Percentiles rank a stretch among this genome's conserved stretches.
These are phyloP conservation scores for Stereum hirsutum DNA, from an alignment of 1,284 basidiomycete genomes.

Conservation along the genomic window DNA sequence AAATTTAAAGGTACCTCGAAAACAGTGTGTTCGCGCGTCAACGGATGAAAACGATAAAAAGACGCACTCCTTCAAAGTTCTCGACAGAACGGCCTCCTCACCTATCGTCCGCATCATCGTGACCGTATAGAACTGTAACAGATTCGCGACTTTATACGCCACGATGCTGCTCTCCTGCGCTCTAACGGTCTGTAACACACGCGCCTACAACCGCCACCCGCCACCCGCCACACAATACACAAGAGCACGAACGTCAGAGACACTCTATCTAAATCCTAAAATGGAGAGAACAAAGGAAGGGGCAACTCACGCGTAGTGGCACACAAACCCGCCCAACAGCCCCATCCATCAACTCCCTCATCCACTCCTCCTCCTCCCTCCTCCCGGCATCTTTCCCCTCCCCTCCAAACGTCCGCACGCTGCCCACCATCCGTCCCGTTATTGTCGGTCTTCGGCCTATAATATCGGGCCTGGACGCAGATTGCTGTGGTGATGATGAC, in stretches of 20 bases:
- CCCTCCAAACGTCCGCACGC: constrained; percentile 44
- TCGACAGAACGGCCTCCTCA: constrained; percentile 65
- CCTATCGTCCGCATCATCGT: constrained; percentile 94
- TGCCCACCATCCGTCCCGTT: constrained; percentile 75
- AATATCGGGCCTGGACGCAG: too few species aligned
- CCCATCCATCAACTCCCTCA: constrained; percentile 77
- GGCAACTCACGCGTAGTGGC: constrained; percentile 65
- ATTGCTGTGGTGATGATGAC: too few species aligned
- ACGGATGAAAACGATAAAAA: background rate
- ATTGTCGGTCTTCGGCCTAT: constrained; percentile 52
- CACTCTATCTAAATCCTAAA: background rate
- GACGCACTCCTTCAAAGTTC: constrained; percentile 73
- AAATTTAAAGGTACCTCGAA: background rate
- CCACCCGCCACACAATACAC: background rate
- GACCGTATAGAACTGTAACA: constrained; percentile 90
- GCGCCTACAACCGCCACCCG: constrained; percentile 38
- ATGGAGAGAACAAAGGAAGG: too few species aligned
- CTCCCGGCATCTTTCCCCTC: constrained; percentile 63
- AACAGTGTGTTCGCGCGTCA: background rate
- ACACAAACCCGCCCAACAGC: constrained; percentile 80
- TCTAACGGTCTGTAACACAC: constrained; percentile 87
- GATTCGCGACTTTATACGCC: constrained; percentile 85
- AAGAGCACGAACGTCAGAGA: background rate
- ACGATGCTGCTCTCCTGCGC: constrained; percentile 90
- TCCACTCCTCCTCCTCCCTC: constrained; percentile 71